Conservation (phyloP, 331 rosid species). For the Rosa hybrid region DNA sequence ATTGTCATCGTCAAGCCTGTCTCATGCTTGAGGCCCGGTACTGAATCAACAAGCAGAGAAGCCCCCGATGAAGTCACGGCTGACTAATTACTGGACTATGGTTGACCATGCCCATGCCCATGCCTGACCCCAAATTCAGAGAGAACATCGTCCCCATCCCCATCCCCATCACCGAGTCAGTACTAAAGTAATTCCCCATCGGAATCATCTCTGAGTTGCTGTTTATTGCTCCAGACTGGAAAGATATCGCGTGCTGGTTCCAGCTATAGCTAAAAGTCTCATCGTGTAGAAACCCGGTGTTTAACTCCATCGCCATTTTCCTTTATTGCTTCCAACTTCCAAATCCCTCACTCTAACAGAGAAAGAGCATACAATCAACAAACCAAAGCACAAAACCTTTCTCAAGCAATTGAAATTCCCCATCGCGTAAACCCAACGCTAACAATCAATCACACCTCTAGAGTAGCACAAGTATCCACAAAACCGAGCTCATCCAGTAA, state of each 20-base stretch:
- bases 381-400: conserved; percentile 3
- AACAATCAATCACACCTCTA: background rate
- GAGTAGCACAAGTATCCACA: background rate
- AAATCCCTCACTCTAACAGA: conserved; percentile 9
- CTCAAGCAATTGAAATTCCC: conserved; percentile 11
- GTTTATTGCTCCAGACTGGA: conserved; percentile 74
- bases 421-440: conserved; percentile 19
- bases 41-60: conserved; percentile 79
- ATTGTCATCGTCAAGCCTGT: conserved; percentile 43
- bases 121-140: conserved; percentile 39
- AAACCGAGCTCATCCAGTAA: background rate
- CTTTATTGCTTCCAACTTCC: background rate
- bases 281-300: conserved; percentile 64
- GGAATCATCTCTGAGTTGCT: conserved; percentile 82
- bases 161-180: conserved; percentile 24
- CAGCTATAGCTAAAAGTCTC: conserved; percentile 53
- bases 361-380: conserved; percentile 24
- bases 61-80: conserved; percentile 49
- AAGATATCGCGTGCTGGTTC: conserved; percentile 81
- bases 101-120: conserved; percentile 38
- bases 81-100: conserved; percentile 61
- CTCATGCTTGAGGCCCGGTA: conserved; percentile 89
- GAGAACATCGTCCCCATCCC: conserved; percentile 45
- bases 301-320: conserved; percentile 74
- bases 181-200: conserved; percentile 64